These are phyloP conservation scores for Henckelia pumila DNA, from an alignment of 257 asterid genomes.

Conservation along the genomic window DNA sequence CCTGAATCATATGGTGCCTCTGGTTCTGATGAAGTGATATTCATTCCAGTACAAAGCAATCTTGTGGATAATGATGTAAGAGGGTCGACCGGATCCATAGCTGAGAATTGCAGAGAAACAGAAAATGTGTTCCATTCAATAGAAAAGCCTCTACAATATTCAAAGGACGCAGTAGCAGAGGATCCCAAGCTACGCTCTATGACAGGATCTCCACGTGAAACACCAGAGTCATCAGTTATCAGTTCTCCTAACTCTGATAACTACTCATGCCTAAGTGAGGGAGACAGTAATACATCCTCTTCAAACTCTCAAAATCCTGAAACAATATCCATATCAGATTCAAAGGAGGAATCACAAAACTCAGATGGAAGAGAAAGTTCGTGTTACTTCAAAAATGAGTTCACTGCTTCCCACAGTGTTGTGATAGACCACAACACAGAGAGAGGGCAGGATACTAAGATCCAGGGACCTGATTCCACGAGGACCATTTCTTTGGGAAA, in stretches of 20 bases:
- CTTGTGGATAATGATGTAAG: slow-evolving; percentile 34
- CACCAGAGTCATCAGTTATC: slow-evolving; percentile 42
- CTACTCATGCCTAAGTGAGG: slow-evolving; percentile 82
- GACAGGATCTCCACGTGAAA: slow-evolving; percentile 28
- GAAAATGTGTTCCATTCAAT: slow-evolving; percentile 29
- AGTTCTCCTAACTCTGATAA: slow-evolving; percentile 70
- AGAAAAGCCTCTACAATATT: slow-evolving; percentile 36
- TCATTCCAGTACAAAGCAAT: slow-evolving; percentile 38
- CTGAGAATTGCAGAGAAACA: slow-evolving; percentile 27
- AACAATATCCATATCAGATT: slow-evolving; percentile 73
- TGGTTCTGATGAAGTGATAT: slow-evolving; percentile 45
- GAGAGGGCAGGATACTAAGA: slow-evolving; percentile 30
- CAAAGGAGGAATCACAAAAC: slow-evolving; percentile 70
- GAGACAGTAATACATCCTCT: slow-evolving; percentile 70
- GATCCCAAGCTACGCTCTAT: slow-evolving; percentile 34
- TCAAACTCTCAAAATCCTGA: slow-evolving; percentile 61
- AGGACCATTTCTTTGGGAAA: slow-evolving; percentile 29
- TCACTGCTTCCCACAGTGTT: slow-evolving; percentile 31
- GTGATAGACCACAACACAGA: slow-evolving; percentile 29
- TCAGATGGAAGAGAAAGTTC: slow-evolving; percentile 62
- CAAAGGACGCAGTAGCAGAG: slow-evolving; percentile 42
- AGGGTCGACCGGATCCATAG: slow-evolving; percentile 23
- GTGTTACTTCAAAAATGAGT: slow-evolving; percentile 37
- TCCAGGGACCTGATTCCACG: slow-evolving; percentile 32
- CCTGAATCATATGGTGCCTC: slow-evolving; percentile 47